Conservation (phyloP, 768 basidiomycete species). For the Podaxis sp. region DNA sequence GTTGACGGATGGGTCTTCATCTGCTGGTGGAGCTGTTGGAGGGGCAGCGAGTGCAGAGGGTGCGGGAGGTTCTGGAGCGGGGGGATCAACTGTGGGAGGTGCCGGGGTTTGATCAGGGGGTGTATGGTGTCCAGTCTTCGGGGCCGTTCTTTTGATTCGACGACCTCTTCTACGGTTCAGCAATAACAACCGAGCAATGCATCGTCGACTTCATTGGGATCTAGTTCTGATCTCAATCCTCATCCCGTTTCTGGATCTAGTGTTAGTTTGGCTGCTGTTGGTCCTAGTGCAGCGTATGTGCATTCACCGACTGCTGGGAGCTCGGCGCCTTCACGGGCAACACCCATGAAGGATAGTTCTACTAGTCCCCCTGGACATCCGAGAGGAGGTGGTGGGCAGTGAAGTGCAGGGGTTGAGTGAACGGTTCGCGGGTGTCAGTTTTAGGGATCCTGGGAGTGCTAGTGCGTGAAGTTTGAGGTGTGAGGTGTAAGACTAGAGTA, state of each 20-base stretch:
- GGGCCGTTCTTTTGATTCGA: background rate
- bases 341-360: constrained; percentile 36
- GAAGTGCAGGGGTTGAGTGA: background rate
- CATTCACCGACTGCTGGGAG: constrained; percentile 15
- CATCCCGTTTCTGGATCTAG: background rate
- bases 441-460: constrained; percentile 10
- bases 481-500: too few relatives aligned
- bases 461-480: background rate
- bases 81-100: constrained; percentile 7
- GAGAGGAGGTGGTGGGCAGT: background rate
- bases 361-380: background rate
- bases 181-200: constrained; percentile 17
- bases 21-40: constrained; percentile 13
- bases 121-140: constrained; percentile 12
- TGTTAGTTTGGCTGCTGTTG: background rate
- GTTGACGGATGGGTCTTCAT: constrained; percentile 45
- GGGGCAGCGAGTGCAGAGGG: constrained; percentile 16
- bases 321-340: constrained; percentile 39
- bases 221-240: background rate
- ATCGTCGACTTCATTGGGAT: constrained; percentile 6
- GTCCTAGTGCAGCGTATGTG: constrained; percentile 13
- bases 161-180: background rate
- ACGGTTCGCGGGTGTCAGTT: constrained; percentile 3
- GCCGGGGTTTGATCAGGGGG: background rate
- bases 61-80: background rate